Evolutionary conservation across 2,329 filamentous ascomycete genomes (phyloP), one percentile per base, ranked within the genome.

Genomic region (Cryphonectria parasitica): DNA sequence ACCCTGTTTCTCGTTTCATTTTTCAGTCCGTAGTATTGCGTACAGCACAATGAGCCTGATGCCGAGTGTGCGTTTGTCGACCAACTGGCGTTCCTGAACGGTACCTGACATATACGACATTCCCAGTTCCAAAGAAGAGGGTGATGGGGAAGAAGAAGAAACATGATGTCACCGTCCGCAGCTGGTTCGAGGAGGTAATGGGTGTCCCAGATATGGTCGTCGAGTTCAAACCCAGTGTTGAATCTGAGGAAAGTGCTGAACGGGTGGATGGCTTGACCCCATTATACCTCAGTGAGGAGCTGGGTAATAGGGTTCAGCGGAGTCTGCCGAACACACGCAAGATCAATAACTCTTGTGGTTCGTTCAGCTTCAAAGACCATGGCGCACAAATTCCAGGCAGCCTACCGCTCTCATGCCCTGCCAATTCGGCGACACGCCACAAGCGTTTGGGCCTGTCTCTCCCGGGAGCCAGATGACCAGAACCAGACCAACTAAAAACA

Each of bases 371-470:
- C 31, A 22, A n/a, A n/a, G 41, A 11, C 43, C 63, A 25, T 17
- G 22, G 45, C 36, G 63, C 45, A 63, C n/a, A 25, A 22, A 25
- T 36, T 31, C 63, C 63, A 65, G 45, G 63, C 63, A 65, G 45
- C 43, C 63, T 56, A 31, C 63, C 63, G 43, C 63, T 58, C 58
- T 34, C 58, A 54, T 65, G 28, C n/a, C 3, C 39, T 65, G 28
- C 45, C 25, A 39, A 45, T 65, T 39, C 45, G 63, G 63, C 63
- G 63, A 54, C 25, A 15, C 45, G 43, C 63, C 63, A 65, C 34
- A 54, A 54, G 63, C 63, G 63, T 54, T 36, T 22, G 45, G 19
- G 19, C 22, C 45, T 49, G n/a, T 65, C 25, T 49, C 45, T 31
- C 28, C 28, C 45, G 19, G 25, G 25, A 36, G n/a, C 58, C 58